Base-by-base conservation (phyloP, 202 grass and related monocot genomes). In the Bolboschoenoplectus hybrid region DNA sequence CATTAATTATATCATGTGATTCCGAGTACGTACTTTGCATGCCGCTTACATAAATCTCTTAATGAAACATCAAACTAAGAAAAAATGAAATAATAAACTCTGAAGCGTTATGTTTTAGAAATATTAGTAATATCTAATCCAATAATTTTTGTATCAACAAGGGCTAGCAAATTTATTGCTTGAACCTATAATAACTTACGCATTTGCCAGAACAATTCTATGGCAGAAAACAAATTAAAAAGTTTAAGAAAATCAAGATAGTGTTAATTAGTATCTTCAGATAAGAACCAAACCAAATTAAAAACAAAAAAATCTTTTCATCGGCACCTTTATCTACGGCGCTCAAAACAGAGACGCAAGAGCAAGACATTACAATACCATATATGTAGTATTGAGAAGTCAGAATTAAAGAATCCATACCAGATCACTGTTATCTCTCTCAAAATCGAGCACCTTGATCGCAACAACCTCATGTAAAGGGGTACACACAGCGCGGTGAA, bases 401-500 rank as follows among this genome's bases (percentile, higher is more conserved):
- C 84, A 46, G 46, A 19, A 79, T 45, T 11, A 10, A 80, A 20
- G 3, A 41, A 50, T 72, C 53, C 47, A 26, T 90, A 96, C 97
- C 91, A 96, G 89, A 84, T 96, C 93, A 82, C 93, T 98, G 84
- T 94, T 98, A 17, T 91, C 89, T 69, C 89, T 92, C 82, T 96
- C 97, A 75, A 98, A 94, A 83, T 98, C 97, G 70, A 98, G 89
- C 73, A 98, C 87, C 90, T 98, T 98, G 82, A 98, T 91, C 67
- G 97, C 92, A 58, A 98, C 89, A 64, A 90, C 69, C 90, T 98
- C 90, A 9, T 84, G 46, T 16, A 96, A 82, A 19, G 97, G 89
- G 56, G 61, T 81, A 84, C 97, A 98, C 38, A 84, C 86, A 45
- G 93, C 89, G 34, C 97, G 97, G 86, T 94, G 93, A 9, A 98